Evolutionary conservation across 2,329 filamentous ascomycete species (phyloP).

Genomic region (Tolypocladium sp.): DNA sequence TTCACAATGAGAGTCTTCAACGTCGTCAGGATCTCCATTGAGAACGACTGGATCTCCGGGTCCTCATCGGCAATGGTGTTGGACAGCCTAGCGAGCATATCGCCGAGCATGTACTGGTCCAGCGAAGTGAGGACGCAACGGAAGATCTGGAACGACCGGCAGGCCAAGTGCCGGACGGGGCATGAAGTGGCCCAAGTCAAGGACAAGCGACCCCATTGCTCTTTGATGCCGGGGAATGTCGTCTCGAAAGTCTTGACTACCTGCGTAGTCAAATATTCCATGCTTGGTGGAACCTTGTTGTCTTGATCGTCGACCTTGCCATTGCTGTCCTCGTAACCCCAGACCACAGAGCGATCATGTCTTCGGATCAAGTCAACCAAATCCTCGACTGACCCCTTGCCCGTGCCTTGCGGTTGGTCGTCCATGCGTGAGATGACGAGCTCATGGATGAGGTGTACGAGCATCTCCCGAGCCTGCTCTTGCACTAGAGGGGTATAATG

Average conservation of each 20-base stretch:
- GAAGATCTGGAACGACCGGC: conserved; percentile 95
- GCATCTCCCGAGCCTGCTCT: conserved; percentile 94
- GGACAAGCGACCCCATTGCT: conserved; percentile 83
- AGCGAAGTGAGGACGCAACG: conserved; percentile 84
- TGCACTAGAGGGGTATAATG: conserved; percentile 93
- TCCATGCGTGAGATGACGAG: conserved; percentile 76
- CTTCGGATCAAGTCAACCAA: conserved; percentile 80
- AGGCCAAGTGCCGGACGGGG: conserved; percentile 87
- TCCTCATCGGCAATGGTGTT: conserved; percentile 97
- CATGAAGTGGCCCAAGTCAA: conserved; percentile 96
- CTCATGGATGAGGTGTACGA: conserved; percentile 95
- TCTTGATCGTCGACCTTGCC: conserved; percentile 64
- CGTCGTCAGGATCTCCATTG: conserved; percentile 94
- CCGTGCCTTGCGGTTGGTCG: conserved; percentile 49
- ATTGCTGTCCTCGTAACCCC: conserved; percentile 90
- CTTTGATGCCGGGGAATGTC: conserved; percentile 76
- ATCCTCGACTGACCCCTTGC: conserved; percentile 71
- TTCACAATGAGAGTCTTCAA: conserved; percentile 85
- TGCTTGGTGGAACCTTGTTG: conserved; percentile 75
- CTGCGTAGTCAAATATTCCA: conserved; percentile 75
- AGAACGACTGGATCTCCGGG: conserved; percentile 89
- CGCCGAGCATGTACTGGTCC: conserved; percentile 88
- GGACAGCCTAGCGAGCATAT: conserved; percentile 90
- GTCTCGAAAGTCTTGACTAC: conserved; percentile 80
- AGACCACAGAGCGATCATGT: conserved; percentile 77